These are phyloP conservation scores for Sclerotinia borealis DNA, from an alignment of 2,329 filamentous ascomycete species.

Conservation along the genomic window DNA sequence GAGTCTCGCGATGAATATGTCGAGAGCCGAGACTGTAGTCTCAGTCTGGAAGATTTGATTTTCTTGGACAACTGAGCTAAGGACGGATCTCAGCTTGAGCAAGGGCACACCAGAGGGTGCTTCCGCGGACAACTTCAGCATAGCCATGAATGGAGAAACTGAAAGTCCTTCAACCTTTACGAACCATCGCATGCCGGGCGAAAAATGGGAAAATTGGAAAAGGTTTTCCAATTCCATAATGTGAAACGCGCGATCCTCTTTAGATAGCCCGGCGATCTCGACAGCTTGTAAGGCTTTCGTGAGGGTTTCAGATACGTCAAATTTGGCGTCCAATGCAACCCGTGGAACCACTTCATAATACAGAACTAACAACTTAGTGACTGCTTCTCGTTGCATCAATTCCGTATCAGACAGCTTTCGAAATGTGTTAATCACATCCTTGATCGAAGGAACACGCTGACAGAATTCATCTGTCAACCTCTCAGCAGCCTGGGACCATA, in stretches of 20 bases:
- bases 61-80: constrained; percentile 57
- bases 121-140: constrained; percentile 54
- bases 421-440: constrained; percentile 71
- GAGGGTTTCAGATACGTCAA: constrained; percentile 77
- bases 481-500: constrained; percentile 66
- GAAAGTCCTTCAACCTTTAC: constrained; percentile 60
- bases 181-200: constrained; percentile 87
- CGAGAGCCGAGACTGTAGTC: constrained; percentile 38
- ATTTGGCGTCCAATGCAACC: constrained; percentile 73
- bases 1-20: constrained; percentile 40
- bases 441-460: constrained; percentile 72
- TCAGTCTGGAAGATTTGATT: constrained; percentile 56
- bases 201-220: constrained; percentile 72
- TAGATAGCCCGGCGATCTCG: constrained; percentile 39
- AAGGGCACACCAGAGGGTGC: constrained; percentile 44
- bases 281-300: constrained; percentile 60
- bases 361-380: constrained; percentile 71
- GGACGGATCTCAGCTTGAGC: constrained; percentile 46
- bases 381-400: constrained; percentile 68
- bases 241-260: constrained; percentile 49
- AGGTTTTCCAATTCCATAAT: constrained; percentile 75
- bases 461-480: constrained; percentile 70
- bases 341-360: constrained; percentile 82
- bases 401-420: constrained; percentile 62
- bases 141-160: constrained; percentile 65